Evolutionary conservation across 805 yeast species (phyloP), one percentile per base, ranked within the genome.

Genomic region (Barnettozyma wickerhamii): DNA sequence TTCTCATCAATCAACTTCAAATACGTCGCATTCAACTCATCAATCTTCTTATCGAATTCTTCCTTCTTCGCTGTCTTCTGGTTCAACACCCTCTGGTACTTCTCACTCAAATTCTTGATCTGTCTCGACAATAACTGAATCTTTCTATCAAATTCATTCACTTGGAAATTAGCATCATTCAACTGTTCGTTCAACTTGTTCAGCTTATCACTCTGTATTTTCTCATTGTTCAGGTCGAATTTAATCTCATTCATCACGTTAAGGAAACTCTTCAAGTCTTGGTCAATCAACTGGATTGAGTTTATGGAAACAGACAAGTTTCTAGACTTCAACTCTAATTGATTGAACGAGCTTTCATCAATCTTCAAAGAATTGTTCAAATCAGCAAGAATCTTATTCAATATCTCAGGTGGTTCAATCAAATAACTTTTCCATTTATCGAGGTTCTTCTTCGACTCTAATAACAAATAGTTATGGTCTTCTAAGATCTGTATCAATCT

Each of bases 381-480:
- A 40, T 78, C 81, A 5, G 67, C 62, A 18, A 81, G 79, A 18
- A 76, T 68, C 45, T 69, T 69, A 23, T 65, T 64, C 19, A 84
- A 63, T 28, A 73, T 71, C 30, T 70, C 75, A 10, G 84, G 78
- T 23, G 84, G 77, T 31, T 80, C 80, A 30, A 75, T 71, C 4
- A 81, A 68, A 51, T 81, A 83, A 24, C 73, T 72, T 43, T 74
- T 71, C 39, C 85, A 63, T 46, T 74, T 76, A 27, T 79, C 86
- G 18, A 78, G 60, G 38, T 79, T 81, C 36, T 75, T 74, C 39
- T 71, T 74, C 3, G 77, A 58, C 42, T 81, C 87, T 12, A 75
- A 61, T 14, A 78, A 64, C 32, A 79, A 60, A 41, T 75, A 79
- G 42, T 75, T 77, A 41, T 74, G 72, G 45, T 79, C 80, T 49